Evolutionary conservation across 192 early-diverging fungal genomes (phyloP).

Genomic region (Podila clonocystis): DNA sequence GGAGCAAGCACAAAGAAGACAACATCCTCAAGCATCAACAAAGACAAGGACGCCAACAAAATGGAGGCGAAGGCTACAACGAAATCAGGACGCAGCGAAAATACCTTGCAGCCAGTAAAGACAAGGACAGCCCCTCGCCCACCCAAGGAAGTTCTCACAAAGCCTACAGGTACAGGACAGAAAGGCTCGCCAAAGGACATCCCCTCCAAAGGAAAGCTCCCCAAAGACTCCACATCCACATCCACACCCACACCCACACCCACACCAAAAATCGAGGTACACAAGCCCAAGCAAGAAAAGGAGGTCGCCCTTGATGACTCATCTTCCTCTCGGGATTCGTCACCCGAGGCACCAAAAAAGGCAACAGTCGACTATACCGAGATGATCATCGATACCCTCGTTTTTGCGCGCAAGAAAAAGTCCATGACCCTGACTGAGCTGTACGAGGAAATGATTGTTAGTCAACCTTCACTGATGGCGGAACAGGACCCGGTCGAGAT

Average conservation of each 20-base stretch:
- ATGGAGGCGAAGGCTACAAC: background rate
- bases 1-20: conserved; percentile 1
- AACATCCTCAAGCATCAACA: background rate
- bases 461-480: conserved; percentile 47
- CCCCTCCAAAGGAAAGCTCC: background rate
- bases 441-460: conserved; percentile 58
- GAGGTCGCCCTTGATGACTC: background rate
- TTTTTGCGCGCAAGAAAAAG: conserved; percentile 61
- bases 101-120: conserved; percentile 7
- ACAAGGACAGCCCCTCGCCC: background rate
- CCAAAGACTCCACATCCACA: background rate
- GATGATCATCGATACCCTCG: conserved; percentile 63
- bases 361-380: conserved; percentile 51
- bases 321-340: conserved; percentile 21
- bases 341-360: conserved; percentile 13
- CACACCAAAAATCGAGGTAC: conserved; percentile 2
- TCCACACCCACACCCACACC: background rate
- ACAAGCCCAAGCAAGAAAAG: background rate
- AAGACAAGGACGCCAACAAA: background rate
- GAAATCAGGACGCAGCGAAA: background rate
- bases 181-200: background rate
- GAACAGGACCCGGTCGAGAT: conserved; percentile 28
- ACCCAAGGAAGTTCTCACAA: background rate
- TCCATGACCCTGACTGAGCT: conserved; percentile 65
- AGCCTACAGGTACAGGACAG: background rate